Base-by-base conservation (phyloP, 352 stramenopile genomes). In the Lagenidium sp. region DNA sequence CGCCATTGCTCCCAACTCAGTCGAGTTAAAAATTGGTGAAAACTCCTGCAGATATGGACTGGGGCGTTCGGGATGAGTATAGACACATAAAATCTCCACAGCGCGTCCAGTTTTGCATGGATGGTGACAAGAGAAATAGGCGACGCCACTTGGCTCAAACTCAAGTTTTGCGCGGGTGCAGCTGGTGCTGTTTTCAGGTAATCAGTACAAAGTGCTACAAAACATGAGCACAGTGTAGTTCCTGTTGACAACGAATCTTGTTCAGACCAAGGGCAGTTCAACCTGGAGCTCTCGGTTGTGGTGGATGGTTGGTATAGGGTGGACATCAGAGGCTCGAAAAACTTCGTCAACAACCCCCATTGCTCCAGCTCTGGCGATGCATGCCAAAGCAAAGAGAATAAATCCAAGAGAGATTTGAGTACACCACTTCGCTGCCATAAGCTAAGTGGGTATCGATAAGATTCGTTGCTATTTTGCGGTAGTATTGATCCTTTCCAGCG, bases 1-100 rank as follows among this genome's bases (percentile, higher is more conserved):
- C 72, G 81, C 82, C 82, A 94, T 34, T 90, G 68, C 22, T 91
- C 77, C 82, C 82, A 94, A 19, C 65, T 68, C 28, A 94, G 49
- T 4, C 82, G 65, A 7, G 75, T 91, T 39, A 94, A 41, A 24
- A 89, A 89, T 35, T 89, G 74, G 30, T 89, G 70, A 35, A 92
- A 78, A 19, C 77, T 68, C 37, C 90, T 91, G 61, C 75, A 86
- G 21, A 94, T 69, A 36, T 89, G 64, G 6, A 74, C 67, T 2
- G 79, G 78, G 0, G 82, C 74, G 35, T 90, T 74, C 3, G 79
- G 68, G 18, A 92, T 67, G 16, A 94, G 53, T n/a, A 65, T 63
- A 2, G 67, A 67, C 24, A 87, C 41, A 37, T 91, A 90, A 50
- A 89, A 91, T 23, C 52, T 50, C 82, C 82, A 94, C 30, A 94